Conservation (phyloP, 805 yeast species). For the Isabelozyma pseudorhagii region DNA sequence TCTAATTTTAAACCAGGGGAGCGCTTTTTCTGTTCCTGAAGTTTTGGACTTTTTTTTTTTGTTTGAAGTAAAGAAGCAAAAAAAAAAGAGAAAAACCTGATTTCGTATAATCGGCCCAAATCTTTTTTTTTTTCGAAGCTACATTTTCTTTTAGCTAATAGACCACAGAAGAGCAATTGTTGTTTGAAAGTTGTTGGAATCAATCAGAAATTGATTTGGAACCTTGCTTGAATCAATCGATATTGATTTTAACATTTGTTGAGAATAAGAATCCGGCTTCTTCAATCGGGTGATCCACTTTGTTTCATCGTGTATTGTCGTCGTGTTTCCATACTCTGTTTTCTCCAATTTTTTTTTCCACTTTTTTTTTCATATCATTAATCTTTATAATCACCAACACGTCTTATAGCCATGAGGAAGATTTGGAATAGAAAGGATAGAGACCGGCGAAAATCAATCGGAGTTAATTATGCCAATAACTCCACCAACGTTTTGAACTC, state of each 20-base stretch:
- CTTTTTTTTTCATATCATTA: background rate
- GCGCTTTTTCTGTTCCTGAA: slow-evolving; percentile 7
- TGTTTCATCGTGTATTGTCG: background rate
- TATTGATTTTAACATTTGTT: no score
- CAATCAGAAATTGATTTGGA: background rate
- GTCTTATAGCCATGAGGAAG: slow-evolving; percentile 17
- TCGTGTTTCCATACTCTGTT: background rate
- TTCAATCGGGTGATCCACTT: background rate
- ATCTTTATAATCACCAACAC: background rate
- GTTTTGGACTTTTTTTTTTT: background rate
- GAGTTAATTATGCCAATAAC: background rate
- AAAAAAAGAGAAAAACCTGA: background rate
- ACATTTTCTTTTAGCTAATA: background rate
- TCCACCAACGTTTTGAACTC: background rate
- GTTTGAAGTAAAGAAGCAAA: background rate
- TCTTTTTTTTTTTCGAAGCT: background rate
- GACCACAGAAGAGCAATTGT: background rate
- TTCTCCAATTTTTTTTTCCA: background rate
- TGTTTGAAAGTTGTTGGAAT: background rate
- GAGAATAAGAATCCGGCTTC: background rate
- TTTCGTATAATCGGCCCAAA: background rate
- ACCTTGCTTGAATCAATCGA: background rate
- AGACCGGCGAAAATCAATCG: slow-evolving; percentile 15
- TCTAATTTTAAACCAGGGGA: background rate
- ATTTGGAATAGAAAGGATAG: slow-evolving; percentile 25